These are phyloP conservation scores for Ustilago hordei DNA, from an alignment of 1,284 basidiomycete genomes.

Conservation along the genomic window DNA sequence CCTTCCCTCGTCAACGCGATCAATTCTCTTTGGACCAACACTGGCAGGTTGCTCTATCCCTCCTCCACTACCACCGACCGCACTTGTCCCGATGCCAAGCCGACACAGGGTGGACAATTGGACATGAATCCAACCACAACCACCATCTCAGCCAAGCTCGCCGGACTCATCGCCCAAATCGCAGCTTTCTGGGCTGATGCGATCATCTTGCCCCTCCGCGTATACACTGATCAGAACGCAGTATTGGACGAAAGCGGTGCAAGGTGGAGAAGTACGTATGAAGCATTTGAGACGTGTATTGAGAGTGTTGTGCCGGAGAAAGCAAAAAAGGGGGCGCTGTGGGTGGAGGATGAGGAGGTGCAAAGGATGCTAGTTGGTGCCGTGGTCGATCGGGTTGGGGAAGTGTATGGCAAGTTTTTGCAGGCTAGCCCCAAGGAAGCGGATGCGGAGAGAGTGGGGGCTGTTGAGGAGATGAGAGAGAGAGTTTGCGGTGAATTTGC, in stretches of 20 bases:
- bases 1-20: slow-evolving; percentile 42
- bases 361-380: slow-evolving; percentile 15
- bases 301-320: slow-evolving; percentile 32
- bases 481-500: slow-evolving; percentile 20
- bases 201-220: slow-evolving; percentile 36
- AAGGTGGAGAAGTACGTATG: slow-evolving; percentile 29
- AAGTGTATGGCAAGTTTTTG: slow-evolving; percentile 16
- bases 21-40: slow-evolving; percentile 53
- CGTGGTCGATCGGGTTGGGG: slow-evolving; percentile 5
- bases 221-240: slow-evolving; percentile 28
- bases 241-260: slow-evolving; percentile 3
- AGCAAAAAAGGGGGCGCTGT: slow-evolving; percentile 24
- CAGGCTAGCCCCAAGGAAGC: slow-evolving; percentile 8
- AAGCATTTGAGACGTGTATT: slow-evolving; percentile 44
- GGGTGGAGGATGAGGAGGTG: slow-evolving; percentile 43
- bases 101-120: slow-evolving; percentile 1
- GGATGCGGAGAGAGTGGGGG: not conserved
- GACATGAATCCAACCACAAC: slow-evolving; percentile 29
- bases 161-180: slow-evolving; percentile 13
- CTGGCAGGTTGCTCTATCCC: slow-evolving; percentile 40
- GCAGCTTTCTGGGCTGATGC: slow-evolving; percentile 27
- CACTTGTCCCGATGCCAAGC: not conserved
- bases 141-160: slow-evolving; percentile 10
- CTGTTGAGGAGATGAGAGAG: slow-evolving; percentile 6
- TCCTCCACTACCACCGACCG: slow-evolving; percentile 7